A percentile compares a stretch with the other conserved stretches of the same genome.
Evolutionary conservation across 2,329 filamentous ascomycete genomes (phyloP).

Genomic region (Diaporthe vaccinii): DNA sequence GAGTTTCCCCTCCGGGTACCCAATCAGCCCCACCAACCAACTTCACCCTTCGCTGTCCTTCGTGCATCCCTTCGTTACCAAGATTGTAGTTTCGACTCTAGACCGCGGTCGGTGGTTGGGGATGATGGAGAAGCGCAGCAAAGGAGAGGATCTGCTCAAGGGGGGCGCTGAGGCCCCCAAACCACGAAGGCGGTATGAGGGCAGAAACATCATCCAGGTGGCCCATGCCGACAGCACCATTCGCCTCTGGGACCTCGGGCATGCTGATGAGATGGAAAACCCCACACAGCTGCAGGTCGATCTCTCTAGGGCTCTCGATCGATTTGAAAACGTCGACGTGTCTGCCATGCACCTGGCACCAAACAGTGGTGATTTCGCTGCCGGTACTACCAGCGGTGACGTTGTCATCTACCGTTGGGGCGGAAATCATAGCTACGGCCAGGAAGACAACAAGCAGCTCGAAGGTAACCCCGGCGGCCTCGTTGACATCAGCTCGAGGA

Average conservation of each 20-base stretch:
- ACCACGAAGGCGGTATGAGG: slow-evolving; percentile 82
- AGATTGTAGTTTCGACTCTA: slow-evolving; percentile 78
- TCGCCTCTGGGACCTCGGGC: slow-evolving; percentile 92
- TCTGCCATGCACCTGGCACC: slow-evolving; percentile 84
- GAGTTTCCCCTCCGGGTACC: slow-evolving; percentile 92
- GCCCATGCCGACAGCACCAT: slow-evolving; percentile 93
- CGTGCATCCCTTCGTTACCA: slow-evolving; percentile 89
- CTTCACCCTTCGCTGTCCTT: slow-evolving; percentile 89
- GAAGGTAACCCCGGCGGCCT: slow-evolving; percentile 77
- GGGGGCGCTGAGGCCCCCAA: slow-evolving; percentile 82
- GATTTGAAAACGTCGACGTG: slow-evolving; percentile 83
- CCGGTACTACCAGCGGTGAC: slow-evolving; percentile 87
- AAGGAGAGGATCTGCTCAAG: slow-evolving; percentile 82
- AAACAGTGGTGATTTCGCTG: slow-evolving; percentile 86
- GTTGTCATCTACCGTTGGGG: slow-evolving; percentile 90
- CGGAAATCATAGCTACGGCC: slow-evolving; percentile 79
- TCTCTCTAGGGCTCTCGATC: slow-evolving; percentile 83
- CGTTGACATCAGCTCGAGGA: slow-evolving; percentile 79
- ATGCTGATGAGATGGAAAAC: slow-evolving; percentile 95
- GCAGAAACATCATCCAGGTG: slow-evolving; percentile 86
- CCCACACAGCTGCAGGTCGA: slow-evolving; percentile 85
- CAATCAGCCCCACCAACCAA: slow-evolving; percentile 93
- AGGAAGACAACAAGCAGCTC: slow-evolving; percentile 65
- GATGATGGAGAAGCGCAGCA: slow-evolving; percentile 85
- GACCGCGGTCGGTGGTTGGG: slow-evolving; percentile 88